These are phyloP conservation scores for Lasiodiplodia gonubiensis DNA, from an alignment of 2,329 filamentous ascomycete species.

Conservation along the genomic window DNA sequence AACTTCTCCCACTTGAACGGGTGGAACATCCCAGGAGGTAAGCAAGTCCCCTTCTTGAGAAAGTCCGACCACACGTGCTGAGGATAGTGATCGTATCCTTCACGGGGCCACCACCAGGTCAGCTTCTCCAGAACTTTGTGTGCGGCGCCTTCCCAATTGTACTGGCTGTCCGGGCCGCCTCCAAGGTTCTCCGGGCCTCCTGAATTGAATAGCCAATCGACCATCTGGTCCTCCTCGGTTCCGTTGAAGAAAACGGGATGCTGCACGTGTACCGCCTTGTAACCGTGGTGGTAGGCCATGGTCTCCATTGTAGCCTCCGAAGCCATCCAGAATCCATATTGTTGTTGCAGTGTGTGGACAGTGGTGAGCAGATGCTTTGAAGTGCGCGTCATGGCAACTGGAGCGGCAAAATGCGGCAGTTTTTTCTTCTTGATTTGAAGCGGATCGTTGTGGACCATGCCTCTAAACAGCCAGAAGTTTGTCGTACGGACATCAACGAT, in stretches of 20 bases:
- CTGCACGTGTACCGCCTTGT: constrained; percentile 89
- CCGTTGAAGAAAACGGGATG: constrained; percentile 73
- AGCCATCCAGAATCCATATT: constrained; percentile 88
- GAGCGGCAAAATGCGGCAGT: constrained; percentile 60
- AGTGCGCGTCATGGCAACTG: constrained; percentile 77
- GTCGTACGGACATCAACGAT: constrained; percentile 90
- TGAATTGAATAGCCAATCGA: constrained; percentile 28
- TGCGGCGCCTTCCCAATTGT: constrained; percentile 27
- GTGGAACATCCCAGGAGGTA: constrained; percentile 27
- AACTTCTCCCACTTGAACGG: constrained; percentile 28
- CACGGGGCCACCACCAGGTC: constrained; percentile 25
- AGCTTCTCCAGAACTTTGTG: constrained; percentile 25
- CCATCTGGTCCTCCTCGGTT: constrained; percentile 15
- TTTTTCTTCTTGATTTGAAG: constrained; percentile 75
- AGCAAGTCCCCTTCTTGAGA: constrained; percentile 11
- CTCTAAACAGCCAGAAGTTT: constrained; percentile 63
- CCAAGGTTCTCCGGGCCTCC: constrained; percentile 24
- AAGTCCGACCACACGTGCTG: constrained; percentile 28
- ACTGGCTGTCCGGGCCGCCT: constrained; percentile 25
- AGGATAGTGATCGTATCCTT: constrained; percentile 22
- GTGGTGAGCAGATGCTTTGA: constrained; percentile 79
- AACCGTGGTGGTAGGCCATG: constrained; percentile 84
- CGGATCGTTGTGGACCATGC: constrained; percentile 64
- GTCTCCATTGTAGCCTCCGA: constrained; percentile 96
- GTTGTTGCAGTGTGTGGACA: constrained; percentile 85